Evolutionary conservation across 169 alveolate species (phyloP).

Genomic region (Plasmodium knowlesi): DNA sequence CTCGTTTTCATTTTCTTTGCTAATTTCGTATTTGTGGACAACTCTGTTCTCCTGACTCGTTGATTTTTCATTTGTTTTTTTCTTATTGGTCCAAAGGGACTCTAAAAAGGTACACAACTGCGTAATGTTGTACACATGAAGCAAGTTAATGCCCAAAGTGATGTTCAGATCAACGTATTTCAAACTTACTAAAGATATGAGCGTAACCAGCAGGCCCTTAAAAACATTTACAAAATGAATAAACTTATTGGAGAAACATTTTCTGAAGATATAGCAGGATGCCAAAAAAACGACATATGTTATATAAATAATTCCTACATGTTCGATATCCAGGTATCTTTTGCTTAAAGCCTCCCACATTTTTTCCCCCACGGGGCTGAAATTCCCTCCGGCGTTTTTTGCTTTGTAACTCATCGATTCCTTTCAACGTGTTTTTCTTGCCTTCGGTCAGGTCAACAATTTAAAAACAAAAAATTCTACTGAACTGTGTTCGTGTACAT

Average conservation of each 20-base stretch:
- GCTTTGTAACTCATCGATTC: not conserved
- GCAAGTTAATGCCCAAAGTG: slow-evolving; percentile 48
- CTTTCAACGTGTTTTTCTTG: not conserved
- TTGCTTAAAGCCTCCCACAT: slow-evolving; percentile 1
- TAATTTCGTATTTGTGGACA: slow-evolving; percentile 43
- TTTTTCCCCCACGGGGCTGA: not conserved
- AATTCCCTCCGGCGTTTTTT: not conserved
- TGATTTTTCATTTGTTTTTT: slow-evolving; percentile 13
- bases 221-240: slow-evolving; percentile 30
- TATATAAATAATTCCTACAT: slow-evolving; percentile 44
- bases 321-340: slow-evolving; percentile 18
- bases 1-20: slow-evolving; percentile 39
- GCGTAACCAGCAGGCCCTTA: slow-evolving; percentile 5
- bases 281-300: slow-evolving; percentile 16
- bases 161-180: slow-evolving; percentile 31
- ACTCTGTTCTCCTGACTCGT: not conserved
- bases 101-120: slow-evolving; percentile 64
- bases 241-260: slow-evolving; percentile 23
- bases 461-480: not conserved
- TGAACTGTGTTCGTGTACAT: slow-evolving; percentile 3
- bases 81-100: not conserved
- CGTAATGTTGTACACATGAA: slow-evolving; percentile 46
- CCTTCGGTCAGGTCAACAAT: not conserved
- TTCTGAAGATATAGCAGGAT: slow-evolving; percentile 43
- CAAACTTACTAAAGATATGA: slow-evolving; percentile 49